These are phyloP conservation scores for Paraconiothyrium brasiliense DNA, from an alignment of 2,329 filamentous ascomycete species.

Conservation along the genomic window DNA sequence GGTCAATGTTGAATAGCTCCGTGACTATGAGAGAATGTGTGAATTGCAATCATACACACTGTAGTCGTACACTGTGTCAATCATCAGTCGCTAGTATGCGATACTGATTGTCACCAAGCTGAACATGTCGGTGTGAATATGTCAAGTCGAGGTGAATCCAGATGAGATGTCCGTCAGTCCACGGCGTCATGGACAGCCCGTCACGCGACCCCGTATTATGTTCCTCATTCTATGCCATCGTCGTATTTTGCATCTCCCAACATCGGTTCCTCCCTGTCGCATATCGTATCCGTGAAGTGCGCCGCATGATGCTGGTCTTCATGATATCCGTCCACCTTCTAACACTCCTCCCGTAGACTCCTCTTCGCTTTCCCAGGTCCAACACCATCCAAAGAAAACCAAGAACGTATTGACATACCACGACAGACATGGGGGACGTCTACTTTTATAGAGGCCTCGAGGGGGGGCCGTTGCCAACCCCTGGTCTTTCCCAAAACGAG, in stretches of 20 bases:
- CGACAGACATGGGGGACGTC: background rate
- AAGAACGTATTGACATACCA: background rate
- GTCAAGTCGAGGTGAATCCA: background rate
- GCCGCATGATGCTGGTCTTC: background rate
- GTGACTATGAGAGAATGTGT: background rate
- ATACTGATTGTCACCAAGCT: background rate
- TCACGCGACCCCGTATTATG: background rate
- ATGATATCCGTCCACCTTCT: background rate
- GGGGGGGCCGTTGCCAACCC: constrained; percentile 1
- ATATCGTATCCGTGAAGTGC: background rate
- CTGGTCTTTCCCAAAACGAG: constrained; percentile 1
- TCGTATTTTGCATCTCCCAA: background rate
- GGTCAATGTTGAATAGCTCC: background rate
- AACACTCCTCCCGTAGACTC: background rate
- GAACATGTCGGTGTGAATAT: background rate
- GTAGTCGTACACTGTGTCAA: background rate
- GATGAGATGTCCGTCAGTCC: background rate
- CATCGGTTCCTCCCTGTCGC: background rate
- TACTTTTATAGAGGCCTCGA: constrained; percentile 1
- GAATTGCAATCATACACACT: background rate
- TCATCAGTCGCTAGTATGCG: background rate
- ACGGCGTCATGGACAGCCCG: background rate
- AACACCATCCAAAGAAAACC: background rate
- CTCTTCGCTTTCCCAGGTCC: background rate
- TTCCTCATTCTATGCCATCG: background rate